phyloP scores from a whole-genome alignment of 2,329 filamentous ascomycete species.

The Alternaria consortialis region DNA sequence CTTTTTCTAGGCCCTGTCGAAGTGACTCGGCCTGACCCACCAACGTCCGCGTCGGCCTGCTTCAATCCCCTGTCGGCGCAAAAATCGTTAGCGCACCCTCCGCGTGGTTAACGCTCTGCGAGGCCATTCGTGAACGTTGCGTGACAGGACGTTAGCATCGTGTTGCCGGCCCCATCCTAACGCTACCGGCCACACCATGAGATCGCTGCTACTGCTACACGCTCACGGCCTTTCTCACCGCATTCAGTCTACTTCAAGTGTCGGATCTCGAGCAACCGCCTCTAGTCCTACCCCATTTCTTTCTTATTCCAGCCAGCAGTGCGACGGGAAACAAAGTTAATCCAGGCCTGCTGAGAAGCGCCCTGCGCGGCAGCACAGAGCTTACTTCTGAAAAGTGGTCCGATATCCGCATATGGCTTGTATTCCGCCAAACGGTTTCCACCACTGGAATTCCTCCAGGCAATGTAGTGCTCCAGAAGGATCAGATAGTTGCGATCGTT shows the following conservation, averaged over 20 bases:
- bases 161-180: constrained; percentile 22
- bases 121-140: constrained; percentile 34
- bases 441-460: constrained; percentile 32
- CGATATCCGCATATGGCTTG: constrained; percentile 35
- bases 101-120: constrained; percentile 28
- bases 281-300: constrained; percentile 2
- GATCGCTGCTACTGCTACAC: constrained; percentile 8
- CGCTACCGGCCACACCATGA: constrained; percentile 26
- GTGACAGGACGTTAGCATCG: constrained; percentile 30
- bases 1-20: constrained; percentile 30
- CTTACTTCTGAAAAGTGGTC: constrained; percentile 36
- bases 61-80: constrained; percentile 28
- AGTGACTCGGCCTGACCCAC: constrained; percentile 30
- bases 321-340: not conserved
- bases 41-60: constrained; percentile 46
- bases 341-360: constrained; percentile 23
- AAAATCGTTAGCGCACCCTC: constrained; percentile 30
- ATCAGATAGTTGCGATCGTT: constrained; percentile 35
- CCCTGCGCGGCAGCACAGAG: constrained; percentile 36
- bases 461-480: constrained; percentile 28
- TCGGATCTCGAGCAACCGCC: constrained; percentile 10
- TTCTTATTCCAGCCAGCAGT: constrained; percentile 4
- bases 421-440: constrained; percentile 41
- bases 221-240: constrained; percentile 14
- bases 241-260: constrained; percentile 13